Base-by-base conservation (phyloP, 768 basidiomycete genomes). In the Boletus insuetus region DNA sequence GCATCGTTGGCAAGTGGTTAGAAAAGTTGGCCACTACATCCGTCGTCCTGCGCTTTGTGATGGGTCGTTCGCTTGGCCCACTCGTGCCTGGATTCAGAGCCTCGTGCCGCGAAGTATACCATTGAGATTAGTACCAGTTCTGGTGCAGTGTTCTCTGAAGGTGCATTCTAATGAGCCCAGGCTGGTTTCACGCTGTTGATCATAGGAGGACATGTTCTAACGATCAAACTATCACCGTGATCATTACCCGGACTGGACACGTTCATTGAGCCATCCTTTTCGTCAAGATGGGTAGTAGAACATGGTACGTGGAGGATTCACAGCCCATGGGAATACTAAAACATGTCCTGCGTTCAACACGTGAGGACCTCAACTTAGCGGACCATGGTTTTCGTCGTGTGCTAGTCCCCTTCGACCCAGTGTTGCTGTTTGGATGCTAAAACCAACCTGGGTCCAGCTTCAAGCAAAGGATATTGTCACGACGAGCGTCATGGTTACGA, bases 201-300 rank as follows among this genome's bases (percentile, higher is more conserved):
- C 2, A 22, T 22, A 12, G 20, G 11, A 20, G 1, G 12, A 11
- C 13, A 43, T 34, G 38, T 38, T 20, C 6, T 9, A n/a, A 35
- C 17, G 31, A 26, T 29, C 49, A 40, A 12, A 12, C 16, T 17
- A 20, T 56, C 16, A 56, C 38, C 0, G 40, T 35, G 16, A 29
- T 39, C 20, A 38, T 55, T n/a, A 46, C 39, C 38, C 11, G 47
- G 17, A 57, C n/a, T 20, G 55, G 55, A 11, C 49, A 49, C 32
- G 17, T 41, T 34, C 20, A 31, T 22, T 38, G 19, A 1, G 24
- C 45, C 40, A 16, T 38, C 13, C n/a, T 17, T 46, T 35, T 29
- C 3, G 4, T 3, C 22, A 3, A 40, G 20, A 32, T 53, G 51
- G 52, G 26, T 10, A 13, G n/a, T 19, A 7, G 40, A 54, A 38